These are phyloP conservation scores for Anthracocystis panici-leucophaei DNA, from an alignment of 1,284 basidiomycete genomes.

Conservation along the genomic window DNA sequence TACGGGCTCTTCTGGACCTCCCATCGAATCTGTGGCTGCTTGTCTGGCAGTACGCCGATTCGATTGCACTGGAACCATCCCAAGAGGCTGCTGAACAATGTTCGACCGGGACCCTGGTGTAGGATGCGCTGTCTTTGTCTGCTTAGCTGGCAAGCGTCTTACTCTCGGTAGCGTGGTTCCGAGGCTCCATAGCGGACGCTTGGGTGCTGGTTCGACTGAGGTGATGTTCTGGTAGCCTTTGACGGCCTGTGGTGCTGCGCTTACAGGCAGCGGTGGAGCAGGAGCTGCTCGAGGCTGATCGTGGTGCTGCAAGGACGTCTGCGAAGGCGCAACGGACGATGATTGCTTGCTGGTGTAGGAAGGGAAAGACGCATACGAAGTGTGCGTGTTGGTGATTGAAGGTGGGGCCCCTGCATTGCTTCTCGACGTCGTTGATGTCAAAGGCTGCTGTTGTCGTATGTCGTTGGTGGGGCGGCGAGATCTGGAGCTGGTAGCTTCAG, in stretches of 20 bases:
- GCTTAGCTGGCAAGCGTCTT: slow-evolving; percentile 15
- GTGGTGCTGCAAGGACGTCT: slow-evolving; percentile 2
- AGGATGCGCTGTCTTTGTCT: slow-evolving; percentile 17
- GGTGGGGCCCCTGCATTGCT: neutral
- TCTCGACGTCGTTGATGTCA: neutral
- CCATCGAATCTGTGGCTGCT: neutral
- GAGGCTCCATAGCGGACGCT: slow-evolving; percentile 32
- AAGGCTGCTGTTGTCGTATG: slow-evolving; percentile 11
- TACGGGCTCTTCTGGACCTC: slow-evolving; percentile 5
- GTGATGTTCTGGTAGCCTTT: slow-evolving; percentile 25
- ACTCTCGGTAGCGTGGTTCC: slow-evolving; percentile 25
- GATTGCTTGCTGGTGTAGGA: slow-evolving; percentile 7
- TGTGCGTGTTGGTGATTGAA: slow-evolving; percentile 5
- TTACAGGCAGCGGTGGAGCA: neutral
- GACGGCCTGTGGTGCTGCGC: slow-evolving; percentile 2
- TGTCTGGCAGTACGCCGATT: neutral
- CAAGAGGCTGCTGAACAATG: slow-evolving; percentile 16
- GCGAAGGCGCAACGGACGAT: neutral
- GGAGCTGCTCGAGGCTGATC: neutral
- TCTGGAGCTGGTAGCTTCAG: neutral
- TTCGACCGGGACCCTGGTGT: slow-evolving; percentile 21
- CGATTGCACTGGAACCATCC: neutral
- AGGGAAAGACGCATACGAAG: slow-evolving; percentile 12
- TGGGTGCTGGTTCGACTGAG: slow-evolving; percentile 22
- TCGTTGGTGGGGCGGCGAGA: slow-evolving; percentile 8